Conservation (phyloP, 202 grass and related monocot species). For the Panicum virgatum region DNA sequence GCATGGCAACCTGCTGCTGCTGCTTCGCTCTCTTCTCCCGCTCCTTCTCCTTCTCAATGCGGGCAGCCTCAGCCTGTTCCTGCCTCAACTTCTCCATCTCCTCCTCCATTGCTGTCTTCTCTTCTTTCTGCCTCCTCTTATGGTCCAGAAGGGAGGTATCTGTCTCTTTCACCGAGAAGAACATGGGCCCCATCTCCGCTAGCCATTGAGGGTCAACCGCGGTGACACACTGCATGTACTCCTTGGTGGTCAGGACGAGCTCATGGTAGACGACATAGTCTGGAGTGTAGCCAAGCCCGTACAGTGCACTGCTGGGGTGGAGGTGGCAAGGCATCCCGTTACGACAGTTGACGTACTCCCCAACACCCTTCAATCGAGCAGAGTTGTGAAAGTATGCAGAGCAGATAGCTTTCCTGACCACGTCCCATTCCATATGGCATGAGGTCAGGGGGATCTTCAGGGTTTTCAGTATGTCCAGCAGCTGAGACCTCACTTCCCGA, state of each 20-base stretch:
- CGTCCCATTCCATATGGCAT: conserved; percentile 89
- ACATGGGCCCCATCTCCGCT: conserved; percentile 94
- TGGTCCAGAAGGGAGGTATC: conserved; percentile 91
- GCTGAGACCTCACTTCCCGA: conserved; percentile 88
- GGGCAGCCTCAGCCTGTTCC: conserved; percentile 68
- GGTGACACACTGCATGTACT: conserved; percentile 98
- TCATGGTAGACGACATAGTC: conserved; percentile 96
- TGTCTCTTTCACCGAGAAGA: conserved; percentile 90
- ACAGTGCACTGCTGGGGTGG: conserved; percentile 93
- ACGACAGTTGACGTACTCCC: conserved; percentile 93
- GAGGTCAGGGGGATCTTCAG: conserved; percentile 88
- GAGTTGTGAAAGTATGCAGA: conserved; percentile 96
- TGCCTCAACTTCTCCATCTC: conserved; percentile 93
- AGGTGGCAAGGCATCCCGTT: conserved; percentile 98
- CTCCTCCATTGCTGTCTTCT: conserved; percentile 91
- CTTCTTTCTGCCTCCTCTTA: conserved; percentile 89
- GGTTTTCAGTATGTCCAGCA: conserved; percentile 90
- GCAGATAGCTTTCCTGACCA: conserved; percentile 92
- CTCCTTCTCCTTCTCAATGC: conserved; percentile 63
- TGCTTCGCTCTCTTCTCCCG: conserved; percentile 75
- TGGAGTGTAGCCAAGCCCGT: conserved; percentile 88
- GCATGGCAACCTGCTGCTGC: conserved; percentile 88
- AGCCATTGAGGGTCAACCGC: conserved; percentile 95
- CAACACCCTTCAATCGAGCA: conserved; percentile 87
- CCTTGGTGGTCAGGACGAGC: conserved; percentile 90